Evolutionary conservation across 352 stramenopile genomes (phyloP), one percentile per base, ranked within the genome.

Genomic region (Phytophthora melonis): DNA sequence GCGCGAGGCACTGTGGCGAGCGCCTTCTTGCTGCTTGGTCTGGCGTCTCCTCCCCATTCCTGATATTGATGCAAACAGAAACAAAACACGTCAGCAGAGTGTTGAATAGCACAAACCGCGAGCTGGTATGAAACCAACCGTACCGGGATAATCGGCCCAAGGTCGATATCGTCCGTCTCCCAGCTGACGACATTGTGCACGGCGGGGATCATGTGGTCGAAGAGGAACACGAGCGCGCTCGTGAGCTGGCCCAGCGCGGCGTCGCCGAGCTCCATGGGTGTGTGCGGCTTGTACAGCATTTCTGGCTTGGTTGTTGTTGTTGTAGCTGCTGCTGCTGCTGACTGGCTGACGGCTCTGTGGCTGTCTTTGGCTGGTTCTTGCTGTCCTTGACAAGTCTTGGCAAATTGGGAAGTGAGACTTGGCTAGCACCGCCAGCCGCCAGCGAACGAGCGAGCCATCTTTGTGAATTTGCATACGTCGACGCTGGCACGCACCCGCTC

Each of bases 161-260:
- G 71, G 62, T 80, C 58, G 39, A 62, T 62, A 62, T 75, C 61
- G n/a, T n/a, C n/a, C n/a, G n/a, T n/a, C n/a, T n/a, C n/a, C n/a
- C n/a, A n/a, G n/a, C n/a, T n/a, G 41, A 89, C 53, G 64, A 81
- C 76, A 55, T 76, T 82, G 79, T 82, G 79, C 34, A 87, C 72
- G 14, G 70, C 68, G 0, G 82, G 82, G 58, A 87, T 77, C 56
- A 83, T 73, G 66, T 86, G 75, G 49, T 85, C 82, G 55, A 78
- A 69, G 39, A 84, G 39, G 65, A 76, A 80, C 47, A 88, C 66
- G 30, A 77, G 66, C 2, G 74, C 71, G 47, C 68, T 58, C 23
- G 72, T 78, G 18, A 86, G 47, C 34, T 86, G 76, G n/a, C 74
- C 74, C 13, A 87, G 66, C 47, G 72, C 41, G 58, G 80, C 74